Percentiles rank a stretch among this genome's conserved stretches.
phyloP scores from a whole-genome alignment of 2,329 filamentous ascomycete genomes.

The Diaporthe nobilis region DNA sequence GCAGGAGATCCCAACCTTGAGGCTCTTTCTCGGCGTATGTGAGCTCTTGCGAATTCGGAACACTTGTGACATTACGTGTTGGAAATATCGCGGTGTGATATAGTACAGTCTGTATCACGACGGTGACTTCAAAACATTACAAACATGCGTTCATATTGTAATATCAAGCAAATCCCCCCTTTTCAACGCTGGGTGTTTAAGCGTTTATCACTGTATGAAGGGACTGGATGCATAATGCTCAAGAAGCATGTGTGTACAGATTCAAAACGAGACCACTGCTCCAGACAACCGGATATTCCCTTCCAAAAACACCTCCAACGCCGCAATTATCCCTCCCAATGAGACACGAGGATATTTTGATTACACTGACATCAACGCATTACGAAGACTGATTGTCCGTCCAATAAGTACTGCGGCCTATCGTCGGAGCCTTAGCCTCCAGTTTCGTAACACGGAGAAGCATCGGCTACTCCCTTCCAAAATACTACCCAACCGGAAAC shows the following conservation, averaged over 20 bases:
- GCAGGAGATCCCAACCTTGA: neutral
- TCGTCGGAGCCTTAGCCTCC: conserved; percentile 22
- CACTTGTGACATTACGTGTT: neutral
- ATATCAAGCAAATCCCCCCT: neutral
- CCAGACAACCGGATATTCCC: neutral
- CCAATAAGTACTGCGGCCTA: neutral
- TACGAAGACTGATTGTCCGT: conserved; percentile 6
- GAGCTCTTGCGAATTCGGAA: neutral
- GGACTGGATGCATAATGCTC: no score
- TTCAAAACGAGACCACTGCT: no score
- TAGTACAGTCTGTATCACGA: neutral
- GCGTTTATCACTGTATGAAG: no score
- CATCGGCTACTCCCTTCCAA: conserved; percentile 26
- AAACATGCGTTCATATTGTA: neutral
- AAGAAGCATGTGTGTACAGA: no score
- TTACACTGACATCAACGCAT: conserved; percentile 15
- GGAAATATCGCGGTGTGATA: neutral
- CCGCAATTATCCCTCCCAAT: neutral
- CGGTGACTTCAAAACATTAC: neutral
- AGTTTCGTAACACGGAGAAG: conserved; percentile 18
- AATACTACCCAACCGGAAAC: conserved; percentile 20
- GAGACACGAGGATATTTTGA: neutral
- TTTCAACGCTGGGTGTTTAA: no score
- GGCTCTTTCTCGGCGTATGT: neutral
- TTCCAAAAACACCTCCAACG: neutral